These are phyloP conservation scores for Corniculantispora saksenae DNA, from an alignment of 2,329 filamentous ascomycete species.

Conservation along the genomic window DNA sequence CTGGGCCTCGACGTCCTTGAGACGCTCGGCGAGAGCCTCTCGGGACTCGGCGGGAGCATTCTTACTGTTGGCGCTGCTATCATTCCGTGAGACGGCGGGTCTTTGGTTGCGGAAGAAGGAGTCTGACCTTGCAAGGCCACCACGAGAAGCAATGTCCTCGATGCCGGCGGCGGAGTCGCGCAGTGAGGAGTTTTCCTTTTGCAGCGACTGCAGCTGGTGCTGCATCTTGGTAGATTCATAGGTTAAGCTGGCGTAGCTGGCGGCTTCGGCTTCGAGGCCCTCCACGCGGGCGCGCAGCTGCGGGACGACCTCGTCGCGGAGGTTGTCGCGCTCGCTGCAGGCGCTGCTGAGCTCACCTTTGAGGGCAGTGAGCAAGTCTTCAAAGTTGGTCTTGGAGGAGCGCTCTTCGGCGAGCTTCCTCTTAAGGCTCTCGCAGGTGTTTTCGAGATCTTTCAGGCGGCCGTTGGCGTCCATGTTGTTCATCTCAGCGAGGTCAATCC, in stretches of 20 bases:
- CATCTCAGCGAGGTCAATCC: constrained; percentile 56
- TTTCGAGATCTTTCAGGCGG: constrained; percentile 76
- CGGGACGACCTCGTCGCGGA: constrained; percentile 85
- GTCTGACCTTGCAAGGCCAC: constrained; percentile 64
- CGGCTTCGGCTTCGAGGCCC: constrained; percentile 73
- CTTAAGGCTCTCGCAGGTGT: constrained; percentile 76
- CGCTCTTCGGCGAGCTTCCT: constrained; percentile 83
- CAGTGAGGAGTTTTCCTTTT: constrained; percentile 65
- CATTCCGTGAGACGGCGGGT: constrained; percentile 59
- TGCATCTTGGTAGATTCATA: constrained; percentile 85
- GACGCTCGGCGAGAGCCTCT: constrained; percentile 72
- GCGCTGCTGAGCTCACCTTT: constrained; percentile 79
- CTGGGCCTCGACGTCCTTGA: constrained; percentile 93
- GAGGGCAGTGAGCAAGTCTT: constrained; percentile 84
- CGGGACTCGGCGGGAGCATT: constrained; percentile 55
- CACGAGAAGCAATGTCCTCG: constrained; percentile 28
- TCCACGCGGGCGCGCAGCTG: constrained; percentile 75
- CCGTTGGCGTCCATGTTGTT: constrained; percentile 57
- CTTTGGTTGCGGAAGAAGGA: constrained; percentile 54
- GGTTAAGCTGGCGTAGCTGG: constrained; percentile 69
- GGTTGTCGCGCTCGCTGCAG: constrained; percentile 85
- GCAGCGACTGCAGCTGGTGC: constrained; percentile 76
- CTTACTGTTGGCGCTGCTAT: constrained; percentile 43
- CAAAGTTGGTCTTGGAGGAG: constrained; percentile 87
- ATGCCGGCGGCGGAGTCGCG: constrained; percentile 37